Conservation (phyloP, 2,329 filamentous ascomycete genomes). For the Ceratocystis cacaofunesta region DNA sequence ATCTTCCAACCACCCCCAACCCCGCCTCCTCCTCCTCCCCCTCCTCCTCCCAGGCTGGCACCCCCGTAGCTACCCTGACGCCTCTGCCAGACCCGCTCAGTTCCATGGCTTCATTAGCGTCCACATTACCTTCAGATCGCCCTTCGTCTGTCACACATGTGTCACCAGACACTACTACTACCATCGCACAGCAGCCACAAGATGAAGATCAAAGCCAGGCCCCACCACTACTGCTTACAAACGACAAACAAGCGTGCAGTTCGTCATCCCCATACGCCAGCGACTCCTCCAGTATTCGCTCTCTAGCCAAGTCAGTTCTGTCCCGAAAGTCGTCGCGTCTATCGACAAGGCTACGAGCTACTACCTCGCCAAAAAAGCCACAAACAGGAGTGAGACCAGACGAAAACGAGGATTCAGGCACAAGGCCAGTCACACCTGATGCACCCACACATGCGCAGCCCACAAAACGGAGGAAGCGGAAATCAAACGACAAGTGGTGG, state of each 20-base stretch:
- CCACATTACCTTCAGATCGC: constrained; percentile 25
- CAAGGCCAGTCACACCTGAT: not conserved
- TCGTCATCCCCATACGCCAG: not conserved
- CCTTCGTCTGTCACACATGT: constrained; percentile 22
- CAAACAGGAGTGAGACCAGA: not conserved
- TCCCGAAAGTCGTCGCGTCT: constrained; percentile 30
- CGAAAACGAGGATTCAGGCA: not conserved
- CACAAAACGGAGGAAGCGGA: constrained; percentile 21
- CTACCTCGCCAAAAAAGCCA: not conserved
- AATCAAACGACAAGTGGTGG: constrained; percentile 75
- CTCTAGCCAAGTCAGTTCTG: constrained; percentile 41
- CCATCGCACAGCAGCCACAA: constrained; percentile 13
- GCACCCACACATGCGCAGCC: not conserved
- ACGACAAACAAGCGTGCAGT: constrained; percentile 29
- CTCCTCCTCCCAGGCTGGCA: constrained; percentile 9
- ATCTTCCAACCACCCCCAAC: constrained; percentile 23
- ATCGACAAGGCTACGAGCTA: constrained; percentile 6
- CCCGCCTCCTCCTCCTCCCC: constrained; percentile 27
- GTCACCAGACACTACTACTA: not conserved
- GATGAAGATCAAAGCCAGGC: not conserved
- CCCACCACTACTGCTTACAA: constrained; percentile 13
- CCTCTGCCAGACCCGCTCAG: constrained; percentile 34
- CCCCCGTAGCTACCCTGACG: constrained; percentile 28
- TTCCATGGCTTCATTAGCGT: constrained; percentile 18
- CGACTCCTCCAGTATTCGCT: constrained; percentile 35